Evolutionary conservation across 2,329 filamentous ascomycete species (phyloP).

Genomic region (Exophiala mesophila): DNA sequence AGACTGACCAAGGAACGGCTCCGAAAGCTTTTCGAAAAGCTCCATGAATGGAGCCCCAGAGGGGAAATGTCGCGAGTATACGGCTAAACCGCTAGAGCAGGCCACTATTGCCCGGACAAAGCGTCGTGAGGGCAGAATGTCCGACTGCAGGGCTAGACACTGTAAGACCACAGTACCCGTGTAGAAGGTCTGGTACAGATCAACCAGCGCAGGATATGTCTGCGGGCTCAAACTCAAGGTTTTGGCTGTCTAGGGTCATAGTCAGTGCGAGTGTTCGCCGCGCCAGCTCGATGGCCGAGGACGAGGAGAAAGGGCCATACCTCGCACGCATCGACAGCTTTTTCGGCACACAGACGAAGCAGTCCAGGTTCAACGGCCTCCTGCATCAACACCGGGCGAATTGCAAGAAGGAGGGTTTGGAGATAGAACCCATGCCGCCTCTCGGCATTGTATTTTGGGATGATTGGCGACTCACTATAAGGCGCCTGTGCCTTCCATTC

Average conservation of each 20-base stretch:
- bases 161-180: conserved; percentile 21
- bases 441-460: conserved; percentile 20
- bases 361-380: conserved; percentile 14
- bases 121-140: conserved; percentile 10
- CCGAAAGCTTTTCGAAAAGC: conserved; percentile 21
- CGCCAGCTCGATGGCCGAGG: too few relatives aligned
- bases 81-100: conserved; percentile 20
- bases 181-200: conserved; percentile 23
- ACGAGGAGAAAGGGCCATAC: too few relatives aligned
- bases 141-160: conserved; percentile 20
- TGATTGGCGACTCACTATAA: conserved; percentile 11
- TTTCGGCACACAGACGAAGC: conserved; percentile 19
- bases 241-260: conserved; percentile 19
- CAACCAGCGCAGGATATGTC: conserved; percentile 17
- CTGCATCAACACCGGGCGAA: conserved; percentile 17
- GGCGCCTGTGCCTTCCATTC: conserved; percentile 21
- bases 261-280: too few relatives aligned
- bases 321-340: conserved; percentile 21
- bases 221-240: conserved; percentile 19
- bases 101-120: conserved; percentile 22
- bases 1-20: conserved; percentile 12
- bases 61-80: conserved; percentile 19
- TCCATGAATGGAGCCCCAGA: conserved; percentile 19
- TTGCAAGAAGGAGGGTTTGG: conserved; percentile 20
- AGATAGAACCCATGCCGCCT: conserved; percentile 21